phyloP scores from a whole-genome alignment of 768 basidiomycete genomes.

The Lentinula boryana region DNA sequence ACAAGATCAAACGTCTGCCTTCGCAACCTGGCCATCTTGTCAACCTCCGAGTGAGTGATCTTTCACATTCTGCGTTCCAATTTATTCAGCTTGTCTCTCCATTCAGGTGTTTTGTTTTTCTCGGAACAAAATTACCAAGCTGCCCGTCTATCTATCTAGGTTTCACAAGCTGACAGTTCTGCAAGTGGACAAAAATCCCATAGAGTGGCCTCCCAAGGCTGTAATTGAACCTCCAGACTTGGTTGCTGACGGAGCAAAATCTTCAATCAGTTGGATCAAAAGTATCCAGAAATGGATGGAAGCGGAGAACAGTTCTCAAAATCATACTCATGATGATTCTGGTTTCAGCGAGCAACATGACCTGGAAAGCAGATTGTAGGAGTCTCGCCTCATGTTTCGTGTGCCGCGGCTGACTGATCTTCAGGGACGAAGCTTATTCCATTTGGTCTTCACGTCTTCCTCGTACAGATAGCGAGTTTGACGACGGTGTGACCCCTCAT shows the following conservation, averaged over 20 bases:
- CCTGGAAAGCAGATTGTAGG: constrained; percentile 35
- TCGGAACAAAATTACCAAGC: constrained; percentile 73
- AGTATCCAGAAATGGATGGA: constrained; percentile 75
- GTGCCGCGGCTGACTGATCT: neutral
- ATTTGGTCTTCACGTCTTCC: constrained; percentile 38
- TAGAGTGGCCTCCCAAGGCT: constrained; percentile 83
- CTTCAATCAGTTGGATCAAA: constrained; percentile 68
- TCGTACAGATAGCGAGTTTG: constrained; percentile 25
- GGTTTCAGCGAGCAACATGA: constrained; percentile 39
- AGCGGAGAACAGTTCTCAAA: constrained; percentile 31
- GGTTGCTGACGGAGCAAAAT: constrained; percentile 34
- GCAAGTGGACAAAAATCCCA: constrained; percentile 86
- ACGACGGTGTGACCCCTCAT: constrained; percentile 40
- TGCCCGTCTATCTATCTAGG: constrained; percentile 74
- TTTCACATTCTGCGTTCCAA: neutral
- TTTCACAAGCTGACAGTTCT: constrained; percentile 73
- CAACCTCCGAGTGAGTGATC: constrained; percentile 58
- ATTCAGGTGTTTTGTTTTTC: constrained; percentile 78
- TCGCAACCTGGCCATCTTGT: constrained; percentile 71
- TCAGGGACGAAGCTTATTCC: constrained; percentile 33
- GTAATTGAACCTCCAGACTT: constrained; percentile 41
- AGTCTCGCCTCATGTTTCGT: constrained; percentile 11
- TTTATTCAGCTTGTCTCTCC: neutral
- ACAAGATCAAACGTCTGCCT: constrained; percentile 81
- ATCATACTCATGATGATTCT: constrained; percentile 42